Conservation (phyloP, 805 yeast species). For the Barnettozyma wickerhamii region DNA sequence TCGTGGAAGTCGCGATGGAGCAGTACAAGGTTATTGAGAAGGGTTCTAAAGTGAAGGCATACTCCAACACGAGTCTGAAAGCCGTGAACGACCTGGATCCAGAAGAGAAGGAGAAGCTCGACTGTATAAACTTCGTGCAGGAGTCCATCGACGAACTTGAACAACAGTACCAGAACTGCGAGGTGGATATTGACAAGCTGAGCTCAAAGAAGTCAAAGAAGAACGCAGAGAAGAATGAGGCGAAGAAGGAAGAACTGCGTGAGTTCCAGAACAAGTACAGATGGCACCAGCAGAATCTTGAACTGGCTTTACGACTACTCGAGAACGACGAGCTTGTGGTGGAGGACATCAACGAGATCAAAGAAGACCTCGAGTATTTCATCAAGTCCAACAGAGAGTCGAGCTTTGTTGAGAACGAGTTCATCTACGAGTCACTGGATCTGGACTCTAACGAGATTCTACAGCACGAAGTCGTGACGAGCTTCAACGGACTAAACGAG, state of each 20-base stretch:
- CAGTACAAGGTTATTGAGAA: conserved; percentile 92
- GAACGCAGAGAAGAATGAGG: conserved; percentile 45
- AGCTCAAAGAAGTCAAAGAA: conserved; percentile 55
- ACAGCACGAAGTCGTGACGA: conserved; percentile 44
- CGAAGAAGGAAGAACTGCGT: conserved; percentile 57
- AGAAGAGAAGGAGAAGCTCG: conserved; percentile 72
- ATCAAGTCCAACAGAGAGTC: conserved; percentile 89
- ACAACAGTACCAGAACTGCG: conserved; percentile 71
- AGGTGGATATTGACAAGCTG: conserved; percentile 61
- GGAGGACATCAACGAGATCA: conserved; percentile 66
- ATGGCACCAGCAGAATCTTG: conserved; percentile 76
- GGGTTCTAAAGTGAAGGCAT: conserved; percentile 88
- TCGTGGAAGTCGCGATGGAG: conserved; percentile 84
- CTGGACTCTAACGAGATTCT: conserved; percentile 53
- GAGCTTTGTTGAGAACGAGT: conserved; percentile 91
- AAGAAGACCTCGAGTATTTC: conserved; percentile 87
- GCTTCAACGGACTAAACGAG: conserved; percentile 16
- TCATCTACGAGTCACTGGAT: conserved; percentile 81
- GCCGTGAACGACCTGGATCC: conserved; percentile 62
- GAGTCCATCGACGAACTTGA: conserved; percentile 74
- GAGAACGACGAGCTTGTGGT: conserved; percentile 80
- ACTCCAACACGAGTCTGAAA: conserved; percentile 85
- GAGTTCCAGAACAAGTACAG: conserved; percentile 65
- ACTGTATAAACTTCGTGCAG: conserved; percentile 64
- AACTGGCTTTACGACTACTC: conserved; percentile 66